phyloP scores from a whole-genome alignment of 768 basidiomycete species.

The Fomitopsis serialis region DNA sequence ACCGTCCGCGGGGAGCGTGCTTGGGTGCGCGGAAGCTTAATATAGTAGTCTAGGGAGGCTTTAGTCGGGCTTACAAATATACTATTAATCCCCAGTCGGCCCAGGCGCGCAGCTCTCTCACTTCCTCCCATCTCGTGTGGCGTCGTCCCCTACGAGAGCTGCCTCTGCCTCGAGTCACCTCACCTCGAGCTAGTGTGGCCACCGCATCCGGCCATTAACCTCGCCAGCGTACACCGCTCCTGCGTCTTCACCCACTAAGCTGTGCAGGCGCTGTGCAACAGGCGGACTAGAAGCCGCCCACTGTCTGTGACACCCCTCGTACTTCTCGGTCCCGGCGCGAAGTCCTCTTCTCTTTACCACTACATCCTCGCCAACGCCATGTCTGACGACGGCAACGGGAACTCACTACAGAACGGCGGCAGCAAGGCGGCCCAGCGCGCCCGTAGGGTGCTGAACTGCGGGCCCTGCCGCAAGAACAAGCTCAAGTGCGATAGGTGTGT shows the following conservation, averaged over 20 bases:
- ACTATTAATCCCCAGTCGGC: neutral
- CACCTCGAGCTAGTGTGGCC: too few species aligned
- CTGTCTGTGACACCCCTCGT: neutral
- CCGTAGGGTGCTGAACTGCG: slow-evolving; percentile 87
- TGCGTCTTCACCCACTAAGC: neutral
- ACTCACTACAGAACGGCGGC: neutral
- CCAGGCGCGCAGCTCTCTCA: neutral
- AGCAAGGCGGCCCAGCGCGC: slow-evolving; percentile 43
- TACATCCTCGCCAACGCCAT: neutral
- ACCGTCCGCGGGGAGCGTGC: neutral
- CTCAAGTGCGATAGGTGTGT: slow-evolving; percentile 82
- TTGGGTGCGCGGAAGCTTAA: neutral
- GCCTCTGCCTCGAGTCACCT: too few species aligned
- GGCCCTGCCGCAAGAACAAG: slow-evolving; percentile 82
- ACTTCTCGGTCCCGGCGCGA: neutral
- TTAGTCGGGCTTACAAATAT: neutral
- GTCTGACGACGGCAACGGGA: neutral
- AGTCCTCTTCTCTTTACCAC: neutral
- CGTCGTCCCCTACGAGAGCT: neutral
- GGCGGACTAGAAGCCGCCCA: neutral
- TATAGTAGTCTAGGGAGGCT: neutral
- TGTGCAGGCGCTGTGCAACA: neutral
- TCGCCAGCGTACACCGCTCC: too few species aligned
- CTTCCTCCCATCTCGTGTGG: neutral
- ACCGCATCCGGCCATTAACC: too few species aligned